Conservation (phyloP, 192 early-diverging fungal genomes). For the Paraglomus brasilianum region DNA sequence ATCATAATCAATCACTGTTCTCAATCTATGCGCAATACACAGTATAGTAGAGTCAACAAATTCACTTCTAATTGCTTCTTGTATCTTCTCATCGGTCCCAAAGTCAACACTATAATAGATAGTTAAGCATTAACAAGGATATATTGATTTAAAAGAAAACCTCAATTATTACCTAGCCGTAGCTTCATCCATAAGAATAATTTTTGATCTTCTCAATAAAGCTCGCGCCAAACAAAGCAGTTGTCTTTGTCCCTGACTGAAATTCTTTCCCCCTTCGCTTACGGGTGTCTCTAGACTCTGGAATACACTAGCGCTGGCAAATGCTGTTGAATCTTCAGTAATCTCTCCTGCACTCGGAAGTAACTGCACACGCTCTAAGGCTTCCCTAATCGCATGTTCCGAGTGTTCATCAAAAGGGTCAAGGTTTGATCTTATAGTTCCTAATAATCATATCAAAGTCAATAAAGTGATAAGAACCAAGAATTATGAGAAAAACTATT, state of each 20-base stretch:
- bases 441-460: conserved; percentile 24
- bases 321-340: conserved; percentile 26
- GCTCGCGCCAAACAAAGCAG: conserved; percentile 82
- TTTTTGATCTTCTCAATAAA: conserved; percentile 64
- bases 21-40: conserved; percentile 87
- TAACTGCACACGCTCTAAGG: conserved; percentile 65
- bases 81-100: conserved; percentile 85
- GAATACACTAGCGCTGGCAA: conserved; percentile 45
- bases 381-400: conserved; percentile 65
- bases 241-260: conserved; percentile 84
- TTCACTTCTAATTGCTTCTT: conserved; percentile 77
- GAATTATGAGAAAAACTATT: background rate
- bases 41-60: conserved; percentile 80
- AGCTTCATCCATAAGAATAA: conserved; percentile 52
- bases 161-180: conserved; percentile 40
- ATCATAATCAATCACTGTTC: conserved; percentile 89
- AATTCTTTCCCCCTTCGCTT: conserved; percentile 69
- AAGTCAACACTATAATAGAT: conserved; percentile 80
- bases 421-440: conserved; percentile 73
- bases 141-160: background rate
- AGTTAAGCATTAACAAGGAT: background rate
- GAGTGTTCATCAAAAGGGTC: conserved; percentile 73
- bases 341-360: conserved; percentile 35
- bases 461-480: background rate
- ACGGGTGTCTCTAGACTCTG: conserved; percentile 55